These are phyloP conservation scores for Raphidocelis subcapitata DNA, from an alignment of 139 green algal genomes.

Conservation along the genomic window DNA sequence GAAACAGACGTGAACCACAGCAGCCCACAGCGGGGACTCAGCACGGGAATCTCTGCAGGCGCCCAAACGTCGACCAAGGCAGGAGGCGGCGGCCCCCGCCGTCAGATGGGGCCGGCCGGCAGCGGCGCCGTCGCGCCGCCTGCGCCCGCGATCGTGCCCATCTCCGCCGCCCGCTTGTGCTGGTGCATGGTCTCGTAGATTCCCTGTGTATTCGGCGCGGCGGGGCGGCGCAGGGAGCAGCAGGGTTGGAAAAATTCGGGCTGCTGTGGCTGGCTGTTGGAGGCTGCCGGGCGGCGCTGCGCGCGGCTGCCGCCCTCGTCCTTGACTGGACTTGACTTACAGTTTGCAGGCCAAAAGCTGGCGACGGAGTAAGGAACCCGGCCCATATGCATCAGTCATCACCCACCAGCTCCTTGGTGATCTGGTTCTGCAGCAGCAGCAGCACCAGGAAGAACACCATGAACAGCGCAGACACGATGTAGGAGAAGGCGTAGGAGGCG, in stretches of 20 bases:
- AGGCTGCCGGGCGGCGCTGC: not conserved
- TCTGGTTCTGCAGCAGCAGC: conserved; percentile 16
- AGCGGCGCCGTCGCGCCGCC: conserved; percentile 4
- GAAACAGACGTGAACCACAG: too few relatives aligned
- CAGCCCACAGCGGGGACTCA: too few relatives aligned
- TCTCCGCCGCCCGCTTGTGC: conserved; percentile 25
- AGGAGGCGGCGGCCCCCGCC: too few relatives aligned
- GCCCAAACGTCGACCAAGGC: too few relatives aligned
- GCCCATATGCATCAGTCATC: conserved; percentile 1
- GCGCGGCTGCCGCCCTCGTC: not conserved
- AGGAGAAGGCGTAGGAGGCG: conserved; percentile 20
- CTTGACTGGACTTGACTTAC: not conserved
- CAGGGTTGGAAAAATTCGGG: not conserved
- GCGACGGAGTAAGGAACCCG: not conserved
- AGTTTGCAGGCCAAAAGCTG: not conserved
- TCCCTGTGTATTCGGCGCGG: not conserved
- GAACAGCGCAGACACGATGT: conserved; percentile 26
- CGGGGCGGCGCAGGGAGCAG: not conserved
- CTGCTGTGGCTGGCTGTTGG: not conserved
- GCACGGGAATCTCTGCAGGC: too few relatives aligned
- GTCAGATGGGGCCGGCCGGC: conserved; percentile 7
- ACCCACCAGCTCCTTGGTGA: conserved; percentile 31
- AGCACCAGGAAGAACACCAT: conserved; percentile 32
- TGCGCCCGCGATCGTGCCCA: conserved; percentile 16
- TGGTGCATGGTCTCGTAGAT: conserved; percentile 27